Evolutionary conservation across 1,284 basidiomycete genomes (phyloP).

Genomic region (Ustilago loliicola): DNA sequence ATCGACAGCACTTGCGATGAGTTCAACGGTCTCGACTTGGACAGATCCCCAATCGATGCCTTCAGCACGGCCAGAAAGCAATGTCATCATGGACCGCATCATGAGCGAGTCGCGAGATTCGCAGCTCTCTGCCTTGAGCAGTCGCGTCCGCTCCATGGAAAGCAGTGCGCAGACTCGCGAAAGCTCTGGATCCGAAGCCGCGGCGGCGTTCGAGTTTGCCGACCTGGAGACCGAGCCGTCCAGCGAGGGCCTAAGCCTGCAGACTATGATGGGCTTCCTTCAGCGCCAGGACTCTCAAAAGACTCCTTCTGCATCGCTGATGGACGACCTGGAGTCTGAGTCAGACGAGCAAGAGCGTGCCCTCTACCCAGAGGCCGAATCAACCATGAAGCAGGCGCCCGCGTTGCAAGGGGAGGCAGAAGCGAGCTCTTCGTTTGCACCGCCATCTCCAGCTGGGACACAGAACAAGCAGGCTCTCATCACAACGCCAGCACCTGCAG

Average conservation of each 20-base stretch:
- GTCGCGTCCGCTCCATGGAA: conserved; percentile 16
- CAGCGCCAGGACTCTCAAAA: conserved; percentile 27
- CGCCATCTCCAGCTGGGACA: not conserved
- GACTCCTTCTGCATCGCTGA: not conserved
- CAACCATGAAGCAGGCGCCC: not conserved
- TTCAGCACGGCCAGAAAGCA: not conserved
- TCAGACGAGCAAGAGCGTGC: conserved; percentile 3
- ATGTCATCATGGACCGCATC: conserved; percentile 10
- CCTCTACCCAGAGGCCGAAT: not conserved
- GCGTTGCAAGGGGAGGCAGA: not conserved
- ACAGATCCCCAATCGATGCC: not conserved
- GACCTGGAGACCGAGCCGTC: conserved; percentile 24
- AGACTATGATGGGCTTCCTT: conserved; percentile 49
- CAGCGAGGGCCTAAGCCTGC: conserved; percentile 34
- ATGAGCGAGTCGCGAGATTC: conserved; percentile 13
- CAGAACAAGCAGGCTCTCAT: not conserved
- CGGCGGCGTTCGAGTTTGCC: conserved; percentile 34
- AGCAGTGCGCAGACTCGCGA: conserved; percentile 5
- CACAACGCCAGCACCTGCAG: conserved; percentile 9
- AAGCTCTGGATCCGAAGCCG: conserved; percentile 22
- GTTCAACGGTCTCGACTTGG: not conserved
- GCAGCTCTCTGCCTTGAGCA: conserved; percentile 19
- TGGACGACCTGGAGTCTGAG: not conserved
- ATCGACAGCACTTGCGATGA: not conserved
- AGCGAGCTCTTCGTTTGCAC: not conserved